These are phyloP conservation scores for Reticulascus tulasneorum DNA, from an alignment of 2,329 filamentous ascomycete species.

Conservation along the genomic window DNA sequence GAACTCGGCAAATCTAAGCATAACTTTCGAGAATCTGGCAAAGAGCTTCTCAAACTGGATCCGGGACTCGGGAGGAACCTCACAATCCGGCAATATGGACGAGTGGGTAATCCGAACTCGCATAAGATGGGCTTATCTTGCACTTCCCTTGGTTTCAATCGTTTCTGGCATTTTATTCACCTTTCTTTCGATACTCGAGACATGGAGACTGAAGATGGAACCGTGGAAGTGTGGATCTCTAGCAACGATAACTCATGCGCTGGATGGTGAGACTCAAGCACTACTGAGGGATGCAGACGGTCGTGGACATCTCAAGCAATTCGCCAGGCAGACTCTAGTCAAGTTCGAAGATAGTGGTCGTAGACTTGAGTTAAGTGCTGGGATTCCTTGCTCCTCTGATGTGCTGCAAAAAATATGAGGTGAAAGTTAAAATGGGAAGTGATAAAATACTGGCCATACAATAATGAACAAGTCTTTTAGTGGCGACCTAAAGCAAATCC, in stretches of 20 bases:
- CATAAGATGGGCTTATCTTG: neutral
- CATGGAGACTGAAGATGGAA: neutral
- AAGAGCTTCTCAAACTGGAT: conserved; percentile 1
- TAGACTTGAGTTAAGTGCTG: too few species aligned
- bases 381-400: too few species aligned
- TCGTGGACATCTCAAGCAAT: too few species aligned
- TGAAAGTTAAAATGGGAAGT: too few species aligned
- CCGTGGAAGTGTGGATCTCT: conserved; percentile 2
- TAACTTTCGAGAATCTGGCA: neutral
- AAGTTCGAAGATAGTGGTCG: too few species aligned
- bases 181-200: neutral
- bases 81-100: neutral
- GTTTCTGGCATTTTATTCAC: neutral
- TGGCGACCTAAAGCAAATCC: too few species aligned
- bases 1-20: neutral
- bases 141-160: neutral
- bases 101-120: neutral
- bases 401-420: too few species aligned
- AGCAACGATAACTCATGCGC: neutral
- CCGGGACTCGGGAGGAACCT: neutral
- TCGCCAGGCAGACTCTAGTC: too few species aligned
- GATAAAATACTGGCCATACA: too few species aligned
- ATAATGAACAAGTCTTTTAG: too few species aligned
- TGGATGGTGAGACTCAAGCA: neutral
- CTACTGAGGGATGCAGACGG: neutral